These are phyloP conservation scores for Phaeoacremonium minimum DNA, from an alignment of 2,329 filamentous ascomycete species.

Conservation along the genomic window DNA sequence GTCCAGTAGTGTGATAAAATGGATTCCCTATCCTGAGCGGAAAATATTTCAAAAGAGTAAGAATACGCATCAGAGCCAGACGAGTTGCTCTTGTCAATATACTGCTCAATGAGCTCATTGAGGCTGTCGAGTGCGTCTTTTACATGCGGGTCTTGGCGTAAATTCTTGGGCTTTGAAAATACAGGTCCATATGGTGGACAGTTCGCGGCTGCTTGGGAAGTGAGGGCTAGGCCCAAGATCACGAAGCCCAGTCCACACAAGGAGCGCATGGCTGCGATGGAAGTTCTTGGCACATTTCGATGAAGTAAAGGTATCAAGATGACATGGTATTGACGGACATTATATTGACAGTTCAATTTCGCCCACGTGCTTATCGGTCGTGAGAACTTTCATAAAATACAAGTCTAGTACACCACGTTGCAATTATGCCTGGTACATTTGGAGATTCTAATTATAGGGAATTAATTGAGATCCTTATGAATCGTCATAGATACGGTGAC, in stretches of 20 bases:
- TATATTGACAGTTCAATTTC: no score
- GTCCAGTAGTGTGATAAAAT: slow-evolving; percentile 21
- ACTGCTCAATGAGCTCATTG: slow-evolving; percentile 15
- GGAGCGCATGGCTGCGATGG: no score
- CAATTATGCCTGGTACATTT: background rate
- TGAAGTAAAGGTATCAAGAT: background rate
- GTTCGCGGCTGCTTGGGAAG: slow-evolving; percentile 6
- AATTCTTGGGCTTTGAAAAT: slow-evolving; percentile 20
- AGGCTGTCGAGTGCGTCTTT: slow-evolving; percentile 13
- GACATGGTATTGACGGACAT: background rate
- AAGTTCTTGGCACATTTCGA: no score
- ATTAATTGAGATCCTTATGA: background rate
- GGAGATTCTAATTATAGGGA: no score
- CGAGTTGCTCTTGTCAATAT: slow-evolving; percentile 22
- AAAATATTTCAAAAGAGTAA: slow-evolving; percentile 25
- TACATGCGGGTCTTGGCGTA: slow-evolving; percentile 13
- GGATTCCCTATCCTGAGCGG: slow-evolving; percentile 16
- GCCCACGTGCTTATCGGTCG: no score
- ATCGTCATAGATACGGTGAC: background rate
- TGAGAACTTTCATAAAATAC: background rate
- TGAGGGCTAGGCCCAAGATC: background rate
- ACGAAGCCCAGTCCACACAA: background rate
- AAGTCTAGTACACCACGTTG: background rate
- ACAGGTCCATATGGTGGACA: slow-evolving; percentile 25
- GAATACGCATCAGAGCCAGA: slow-evolving; percentile 21